Evolutionary conservation across 345 rosid species (phyloP), one percentile per base, ranked within the genome.

Genomic region (Brassica incana): DNA sequence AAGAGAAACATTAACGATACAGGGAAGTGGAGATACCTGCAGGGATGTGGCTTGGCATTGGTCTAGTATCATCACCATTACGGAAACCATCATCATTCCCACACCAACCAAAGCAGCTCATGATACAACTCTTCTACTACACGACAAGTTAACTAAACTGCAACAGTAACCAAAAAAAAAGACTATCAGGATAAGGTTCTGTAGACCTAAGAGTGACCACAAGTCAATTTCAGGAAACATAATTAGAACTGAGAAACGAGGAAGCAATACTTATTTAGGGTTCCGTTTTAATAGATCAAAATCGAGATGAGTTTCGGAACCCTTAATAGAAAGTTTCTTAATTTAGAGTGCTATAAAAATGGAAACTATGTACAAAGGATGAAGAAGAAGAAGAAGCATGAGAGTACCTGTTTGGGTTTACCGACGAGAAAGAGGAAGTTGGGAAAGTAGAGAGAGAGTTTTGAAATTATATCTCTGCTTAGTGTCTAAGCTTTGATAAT

Each of bases 41-140:
- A 50, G 88, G 67, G 77, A 65, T 87, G 87, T 6, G 83, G 58
- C 8, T 52, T 14, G 85, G 81, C 75, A 74, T 72, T 35, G 82
- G 74, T 61, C 89, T 85, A 23, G 68, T 69, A 43, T 88, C 86
- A 70, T 83, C 76, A 65, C 82, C 33, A 70, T 80, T 85, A 72
- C 79, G 82, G 36, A 65, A 64, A 45, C 58, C 58, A 52, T 85
- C 87, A 61, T 85, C 87, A 40, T 81, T 87, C 72, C 76, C 85
- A 81, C 92, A 90, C 61, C 88, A 90, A 78, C 88, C 77, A 67
- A 90, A 90, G 77, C 92, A 88, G 80, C 89, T 69, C 95, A 90
- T 52, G 20, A 52, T 88, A 4, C 54, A 48, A 48, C 15, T 76
- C 77, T 32, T n/a, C 59, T 67, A 36, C 72, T 2, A 59, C 73